Evolutionary conservation across 2,329 filamentous ascomycete species (phyloP).

Genomic region (Alternaria triticina): DNA sequence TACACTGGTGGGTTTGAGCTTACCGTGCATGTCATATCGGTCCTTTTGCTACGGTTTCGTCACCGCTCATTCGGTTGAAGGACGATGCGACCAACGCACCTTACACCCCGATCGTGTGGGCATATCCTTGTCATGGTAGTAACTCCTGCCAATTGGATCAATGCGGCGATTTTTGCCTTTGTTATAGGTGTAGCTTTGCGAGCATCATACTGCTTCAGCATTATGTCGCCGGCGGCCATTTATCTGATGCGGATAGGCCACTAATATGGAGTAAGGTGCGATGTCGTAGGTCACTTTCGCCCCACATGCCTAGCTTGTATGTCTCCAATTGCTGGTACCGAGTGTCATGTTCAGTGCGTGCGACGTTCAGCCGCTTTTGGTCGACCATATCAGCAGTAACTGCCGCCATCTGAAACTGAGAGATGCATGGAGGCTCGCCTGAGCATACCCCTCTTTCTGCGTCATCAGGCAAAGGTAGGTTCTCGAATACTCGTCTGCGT

Average conservation of each 20-base stretch:
- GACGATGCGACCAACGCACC: slow-evolving; percentile 17
- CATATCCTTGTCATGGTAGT: slow-evolving; percentile 3
- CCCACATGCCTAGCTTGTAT: background rate
- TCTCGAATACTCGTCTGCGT: background rate
- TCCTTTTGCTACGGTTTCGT: slow-evolving; percentile 29
- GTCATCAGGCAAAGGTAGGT: slow-evolving; percentile 18
- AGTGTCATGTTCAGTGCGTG: slow-evolving; percentile 1
- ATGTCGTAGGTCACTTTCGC: background rate
- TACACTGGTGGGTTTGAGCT: slow-evolving; percentile 14
- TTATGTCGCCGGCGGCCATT: slow-evolving; percentile 4
- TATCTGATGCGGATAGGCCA: slow-evolving; percentile 1
- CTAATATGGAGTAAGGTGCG: background rate
- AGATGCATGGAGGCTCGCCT: slow-evolving; percentile 9
- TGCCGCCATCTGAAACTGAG: slow-evolving; percentile 11
- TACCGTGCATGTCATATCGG: slow-evolving; percentile 27
- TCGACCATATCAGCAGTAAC: slow-evolving; percentile 4
- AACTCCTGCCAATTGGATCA: slow-evolving; percentile 9
- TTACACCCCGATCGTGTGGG: slow-evolving; percentile 11
- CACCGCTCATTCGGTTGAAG: slow-evolving; percentile 29
- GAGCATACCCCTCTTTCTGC: slow-evolving; percentile 24
- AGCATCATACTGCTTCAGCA: background rate
- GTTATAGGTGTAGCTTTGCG: slow-evolving; percentile 5
- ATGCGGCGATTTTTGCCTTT: slow-evolving; percentile 4
- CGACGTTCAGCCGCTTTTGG: slow-evolving; percentile 1
- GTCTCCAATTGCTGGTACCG: background rate